Conservation (phyloP, 176 grass and related monocot species). For the Zizania latifolia region DNA sequence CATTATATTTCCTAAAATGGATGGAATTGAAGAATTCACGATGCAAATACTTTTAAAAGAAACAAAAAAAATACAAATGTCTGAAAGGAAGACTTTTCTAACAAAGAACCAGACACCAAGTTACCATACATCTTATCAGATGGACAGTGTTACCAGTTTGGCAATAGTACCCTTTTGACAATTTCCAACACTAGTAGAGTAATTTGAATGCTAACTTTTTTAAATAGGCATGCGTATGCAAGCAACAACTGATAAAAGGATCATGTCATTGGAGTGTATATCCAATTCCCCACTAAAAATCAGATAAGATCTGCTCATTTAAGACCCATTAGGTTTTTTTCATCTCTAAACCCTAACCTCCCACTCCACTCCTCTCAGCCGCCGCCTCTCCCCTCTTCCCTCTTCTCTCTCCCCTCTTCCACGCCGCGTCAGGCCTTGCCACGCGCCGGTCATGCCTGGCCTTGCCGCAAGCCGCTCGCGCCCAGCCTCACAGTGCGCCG, state of each 20-base stretch:
- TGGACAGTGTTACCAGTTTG: background rate
- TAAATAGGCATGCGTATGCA: background rate
- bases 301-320: background rate
- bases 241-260: background rate
- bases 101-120: background rate
- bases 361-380: no score
- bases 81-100: background rate
- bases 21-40: background rate
- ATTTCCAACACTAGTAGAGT: background rate
- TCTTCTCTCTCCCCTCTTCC: no score
- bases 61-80: background rate
- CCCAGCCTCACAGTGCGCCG: no score
- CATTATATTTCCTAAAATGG: background rate
- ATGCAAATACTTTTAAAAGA: background rate
- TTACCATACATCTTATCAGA: background rate
- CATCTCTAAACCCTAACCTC: no score
- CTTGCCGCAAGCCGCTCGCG: no score
- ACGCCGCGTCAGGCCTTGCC: no score
- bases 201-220: background rate
- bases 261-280: background rate
- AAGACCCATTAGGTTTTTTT: no score
- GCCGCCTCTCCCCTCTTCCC: no score
- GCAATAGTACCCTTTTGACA: background rate
- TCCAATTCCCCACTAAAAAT: conserved; percentile 3
- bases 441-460: no score